A percentile compares a stretch with the other conserved stretches of the same genome.
phyloP scores from a whole-genome alignment of 2,329 filamentous ascomycete species.

The Harringtonia lauricola region DNA sequence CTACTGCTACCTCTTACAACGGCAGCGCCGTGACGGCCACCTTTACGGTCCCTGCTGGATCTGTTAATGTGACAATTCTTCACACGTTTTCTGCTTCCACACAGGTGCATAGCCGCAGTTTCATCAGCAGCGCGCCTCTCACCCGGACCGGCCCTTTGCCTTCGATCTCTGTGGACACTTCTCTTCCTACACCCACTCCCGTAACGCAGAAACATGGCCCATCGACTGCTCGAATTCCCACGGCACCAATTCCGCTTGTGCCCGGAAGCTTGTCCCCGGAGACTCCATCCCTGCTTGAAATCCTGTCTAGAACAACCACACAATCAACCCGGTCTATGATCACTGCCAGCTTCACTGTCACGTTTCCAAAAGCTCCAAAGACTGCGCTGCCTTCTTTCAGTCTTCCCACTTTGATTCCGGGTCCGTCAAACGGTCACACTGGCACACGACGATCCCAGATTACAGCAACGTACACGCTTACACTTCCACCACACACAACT shows the following conservation, averaged over 20 bases:
- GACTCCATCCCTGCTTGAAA: background rate
- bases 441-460: too few relatives aligned
- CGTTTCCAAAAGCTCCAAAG: background rate
- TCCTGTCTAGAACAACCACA: background rate
- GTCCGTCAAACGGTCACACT: too few relatives aligned
- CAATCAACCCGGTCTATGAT: too few relatives aligned
- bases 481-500: too few relatives aligned
- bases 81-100: conserved; percentile 8
- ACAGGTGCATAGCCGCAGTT: too few relatives aligned
- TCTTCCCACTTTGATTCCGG: background rate
- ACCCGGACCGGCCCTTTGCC: too few relatives aligned
- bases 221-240: too few relatives aligned
- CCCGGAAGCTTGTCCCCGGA: background rate
- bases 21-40: background rate
- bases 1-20: background rate
- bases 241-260: too few relatives aligned
- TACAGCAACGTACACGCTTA: too few relatives aligned
- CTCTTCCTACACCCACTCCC: background rate
- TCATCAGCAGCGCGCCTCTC: too few relatives aligned
- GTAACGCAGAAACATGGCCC: too few relatives aligned
- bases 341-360: conserved; percentile 6
- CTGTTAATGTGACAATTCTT: background rate
- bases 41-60: background rate
- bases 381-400: background rate
- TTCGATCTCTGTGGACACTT: background rate